Base-by-base conservation (phyloP, 1,284 basidiomycete genomes). In the Cerioporus squamosus region DNA sequence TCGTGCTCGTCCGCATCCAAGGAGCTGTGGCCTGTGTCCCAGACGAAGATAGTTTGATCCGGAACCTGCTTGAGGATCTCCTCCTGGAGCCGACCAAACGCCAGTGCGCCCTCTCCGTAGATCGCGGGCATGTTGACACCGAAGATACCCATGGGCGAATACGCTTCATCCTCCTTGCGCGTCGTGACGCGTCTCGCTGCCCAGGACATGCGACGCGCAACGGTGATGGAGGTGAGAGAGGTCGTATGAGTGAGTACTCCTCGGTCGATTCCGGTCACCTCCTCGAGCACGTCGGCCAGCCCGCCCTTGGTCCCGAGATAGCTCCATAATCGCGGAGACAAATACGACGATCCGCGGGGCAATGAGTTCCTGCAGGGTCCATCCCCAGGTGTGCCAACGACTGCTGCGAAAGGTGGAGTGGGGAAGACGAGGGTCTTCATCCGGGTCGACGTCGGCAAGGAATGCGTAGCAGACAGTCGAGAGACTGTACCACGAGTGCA, bases 141-240 rank as follows among this genome's bases (percentile, higher is more conserved):
- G 22, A 40, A 50, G 17, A 50, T 22, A 36, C 33, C 33, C 33
- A 36, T 36, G 12, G 15, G 33, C 36, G 48, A 50, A 36, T 50
- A 50, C 15, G 48, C 48, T n/a, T 39, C 22, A 18, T 50, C 48
- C 38, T 50, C 48, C 38, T 48, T 36, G 12, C 46, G 46, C 5
- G 46, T 38, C 20, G 33, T 48, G 33, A 48, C 46, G 3, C 48
- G 48, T 20, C 26, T 40, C 15, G 48, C 48, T 15, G 48, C 48
- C 48, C 48, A 50, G 22, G 48, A 50, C 48, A 50, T 50, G 36
- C 38, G 48, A 12, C 24, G n/a, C 48, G 38, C 36, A n/a, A 50
- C 48, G 36, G 26, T 39, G 15, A 50, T 22, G 10, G 29, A 29
- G 23, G 22, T n/a, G 48, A 31, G 48, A 22, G 48, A n/a, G 17